These are phyloP conservation scores for Cutaneotrichosporon dermatis DNA, from an alignment of 1,284 basidiomycete genomes.

Conservation along the genomic window DNA sequence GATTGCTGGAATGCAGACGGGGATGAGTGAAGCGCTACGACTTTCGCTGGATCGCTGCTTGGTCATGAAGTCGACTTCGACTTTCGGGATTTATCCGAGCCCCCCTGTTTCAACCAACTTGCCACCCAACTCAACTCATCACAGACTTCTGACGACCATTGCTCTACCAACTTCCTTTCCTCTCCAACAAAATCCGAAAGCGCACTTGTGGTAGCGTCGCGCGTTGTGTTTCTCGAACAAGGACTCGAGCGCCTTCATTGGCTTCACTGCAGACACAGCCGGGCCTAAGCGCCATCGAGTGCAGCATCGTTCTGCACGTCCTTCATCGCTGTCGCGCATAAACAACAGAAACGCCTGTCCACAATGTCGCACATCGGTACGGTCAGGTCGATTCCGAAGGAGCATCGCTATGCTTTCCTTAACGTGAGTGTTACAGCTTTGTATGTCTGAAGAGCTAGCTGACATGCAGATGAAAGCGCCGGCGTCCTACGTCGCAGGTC, in stretches of 20 bases:
- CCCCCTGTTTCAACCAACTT: neutral
- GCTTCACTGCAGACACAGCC: neutral
- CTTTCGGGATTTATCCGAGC: neutral
- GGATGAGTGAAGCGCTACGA: neutral
- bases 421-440: slow-evolving; percentile 22
- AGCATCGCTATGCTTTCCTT: slow-evolving; percentile 45
- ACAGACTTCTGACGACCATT: neutral
- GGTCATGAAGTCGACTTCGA: neutral
- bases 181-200: neutral
- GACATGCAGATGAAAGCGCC: slow-evolving; percentile 62
- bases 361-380: slow-evolving; percentile 44
- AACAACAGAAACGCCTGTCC: neutral
- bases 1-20: neutral
- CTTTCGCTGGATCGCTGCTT: neutral
- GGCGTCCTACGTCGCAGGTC: slow-evolving; percentile 91
- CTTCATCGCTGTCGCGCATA: neutral
- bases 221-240: neutral
- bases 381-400: slow-evolving; percentile 44
- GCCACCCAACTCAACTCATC: slow-evolving; percentile 3
- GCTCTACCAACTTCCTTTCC: neutral
- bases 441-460: neutral
- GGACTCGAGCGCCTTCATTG: neutral
- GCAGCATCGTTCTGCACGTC: neutral
- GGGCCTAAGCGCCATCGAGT: neutral
- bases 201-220: neutral